Base-by-base conservation (phyloP, 768 basidiomycete species). In the Boletus tomentosulus region DNA sequence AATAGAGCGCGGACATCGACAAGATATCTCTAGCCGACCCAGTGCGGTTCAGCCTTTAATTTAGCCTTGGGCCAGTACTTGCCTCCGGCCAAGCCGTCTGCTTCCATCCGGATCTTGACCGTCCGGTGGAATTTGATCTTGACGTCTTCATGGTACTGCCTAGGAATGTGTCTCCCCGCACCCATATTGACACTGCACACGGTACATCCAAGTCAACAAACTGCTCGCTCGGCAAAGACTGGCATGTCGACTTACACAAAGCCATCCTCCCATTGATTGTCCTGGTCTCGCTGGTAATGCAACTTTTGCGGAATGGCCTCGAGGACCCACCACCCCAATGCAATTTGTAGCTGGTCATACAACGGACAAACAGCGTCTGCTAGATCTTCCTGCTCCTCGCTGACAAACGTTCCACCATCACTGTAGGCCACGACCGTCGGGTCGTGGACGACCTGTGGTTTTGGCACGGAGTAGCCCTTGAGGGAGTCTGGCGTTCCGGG, bases 301-400 rank as follows among this genome's bases (percentile, higher is more conserved):
- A 61, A 19, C 46, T 42, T 57, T 55, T 66, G 70, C 1, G 81
- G 84, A 13, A 83, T 41, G 27, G 74, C 50, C 66, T 90, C 87
- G 30, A 90, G 68, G 22, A 83, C 57, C 87, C 88, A 89, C 88
- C 87, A 89, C 0, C 46, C 48, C 45, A 59, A 71, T 24, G 68
- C 55, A 5, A 74, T 59, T n/a, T 66, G 57, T 30, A 89, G 75
- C 70, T 86, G 78, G 66, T 89, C 87, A 53, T 82, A 80, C 4
- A 75, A 64, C 0, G 70, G 73, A 48, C 71, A 71, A 13, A 85
- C 50, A 5, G 81, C 80, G 58, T 89, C 88, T 3, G 66, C 64
- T 31, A 86, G 57, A 31, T 89, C 87, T 56, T 87, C 84, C 13
- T 79, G 76, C 60, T 86, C 86, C 62, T 88, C 81, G 28, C 65